phyloP scores from a whole-genome alignment of 2,329 filamentous ascomycete species.

The Teratosphaeria destructans region DNA sequence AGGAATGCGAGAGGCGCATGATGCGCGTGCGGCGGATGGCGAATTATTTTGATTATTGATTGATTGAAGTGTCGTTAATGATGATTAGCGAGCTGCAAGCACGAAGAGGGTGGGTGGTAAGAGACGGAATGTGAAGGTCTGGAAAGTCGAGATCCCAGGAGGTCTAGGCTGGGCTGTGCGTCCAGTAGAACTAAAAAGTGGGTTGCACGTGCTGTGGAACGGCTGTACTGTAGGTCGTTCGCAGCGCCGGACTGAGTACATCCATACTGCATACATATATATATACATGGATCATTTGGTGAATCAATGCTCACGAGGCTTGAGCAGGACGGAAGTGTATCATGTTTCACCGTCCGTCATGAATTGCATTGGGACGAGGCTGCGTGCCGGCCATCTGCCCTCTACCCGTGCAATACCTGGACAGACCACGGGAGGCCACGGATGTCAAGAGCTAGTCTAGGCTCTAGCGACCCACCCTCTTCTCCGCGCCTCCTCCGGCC shows the following conservation, averaged over 20 bases:
- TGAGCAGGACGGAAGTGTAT: neutral
- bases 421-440: too few species aligned
- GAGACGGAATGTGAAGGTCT: neutral
- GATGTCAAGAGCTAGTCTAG: too few species aligned
- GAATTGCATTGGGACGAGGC: too few species aligned
- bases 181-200: neutral
- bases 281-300: too few species aligned
- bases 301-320: neutral
- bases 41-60: neutral
- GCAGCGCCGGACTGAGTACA: neutral
- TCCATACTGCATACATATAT: neutral
- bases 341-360: too few species aligned
- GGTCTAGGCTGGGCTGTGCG: neutral
- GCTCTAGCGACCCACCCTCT: too few species aligned
- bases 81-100: neutral
- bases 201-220: neutral
- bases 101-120: too few species aligned
- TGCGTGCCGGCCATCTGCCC: too few species aligned
- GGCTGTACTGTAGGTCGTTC: neutral
- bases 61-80: too few species aligned
- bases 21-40: neutral
- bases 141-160: neutral
- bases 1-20: neutral
- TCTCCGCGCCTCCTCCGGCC: too few species aligned
- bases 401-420: too few species aligned